Evolutionary conservation across 805 yeast species (phyloP), one percentile per base, ranked within the genome.

Genomic region (Zygotorulaspora chibaensis): DNA sequence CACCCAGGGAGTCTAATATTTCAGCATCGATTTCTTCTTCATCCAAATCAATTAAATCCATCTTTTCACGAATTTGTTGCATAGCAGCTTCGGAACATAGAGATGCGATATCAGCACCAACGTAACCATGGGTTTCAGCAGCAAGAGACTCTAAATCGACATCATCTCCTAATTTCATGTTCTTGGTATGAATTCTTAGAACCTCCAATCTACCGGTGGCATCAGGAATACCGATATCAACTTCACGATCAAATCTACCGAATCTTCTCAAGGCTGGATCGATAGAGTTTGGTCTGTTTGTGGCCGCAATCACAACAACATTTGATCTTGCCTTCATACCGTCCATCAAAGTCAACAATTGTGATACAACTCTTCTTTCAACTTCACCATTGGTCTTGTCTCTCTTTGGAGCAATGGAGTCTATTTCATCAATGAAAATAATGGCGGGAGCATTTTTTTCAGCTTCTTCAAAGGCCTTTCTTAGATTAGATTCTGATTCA

Each of bases 241-340:
- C 84, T 66, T 87, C 96, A 61, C 87, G 87, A 57, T 89, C 96
- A 59, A 87, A 84, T 64, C 96, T 74, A 45, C 96, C 96, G 6
- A 91, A 91, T 66, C 96, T 73, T 65, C 96, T 73, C 50, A 87
- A 72, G n/a, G 89, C 88, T 1, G 87, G 81, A 61, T 84, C 90
- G 37, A 84, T 78, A 39, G 84, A 72, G 61, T 83, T 83, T 48
- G 89, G 87, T 59, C 90, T 69, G 62, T 84, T 84, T 7, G 91
- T 93, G 30, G 99, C 99, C 45, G 99, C 99, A 72, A 93, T 93
- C 46, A 93, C 99, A 52, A 93, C 99, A 58, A 88, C 85, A 65
- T 93, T 93, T 34, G 98, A 85, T 71, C 99, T 84, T n/a, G 98
- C 96, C 73, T 91, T 91, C 99, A 93, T 93, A 76, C 99, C 99